These are phyloP conservation scores for Papilionanthe hybrid DNA, from an alignment of 116 monocot species.

Conservation along the genomic window DNA sequence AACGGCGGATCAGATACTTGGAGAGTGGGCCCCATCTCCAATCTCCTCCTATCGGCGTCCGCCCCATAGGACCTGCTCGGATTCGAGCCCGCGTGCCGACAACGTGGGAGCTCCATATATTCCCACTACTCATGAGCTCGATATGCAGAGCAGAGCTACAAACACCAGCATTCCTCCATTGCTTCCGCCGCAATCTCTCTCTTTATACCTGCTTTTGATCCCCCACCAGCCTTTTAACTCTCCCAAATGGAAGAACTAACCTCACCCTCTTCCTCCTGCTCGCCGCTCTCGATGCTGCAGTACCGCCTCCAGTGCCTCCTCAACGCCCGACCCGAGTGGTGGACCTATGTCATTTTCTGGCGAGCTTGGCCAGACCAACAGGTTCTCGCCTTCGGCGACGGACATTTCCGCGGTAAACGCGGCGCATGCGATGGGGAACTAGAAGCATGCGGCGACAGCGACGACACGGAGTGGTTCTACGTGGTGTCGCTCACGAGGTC, in stretches of 20 bases:
- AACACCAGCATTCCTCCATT: not conserved
- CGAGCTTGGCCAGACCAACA: conserved; percentile 1
- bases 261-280: not conserved
- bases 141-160: no score
- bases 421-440: not conserved
- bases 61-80: not conserved
- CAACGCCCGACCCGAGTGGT: conserved; percentile 16
- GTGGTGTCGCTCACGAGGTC: conserved; percentile 22
- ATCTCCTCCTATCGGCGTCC: no score
- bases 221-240: no score
- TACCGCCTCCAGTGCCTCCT: conserved; percentile 19
- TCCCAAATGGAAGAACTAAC: not conserved
- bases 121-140: not conserved
- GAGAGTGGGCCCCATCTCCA: no score
- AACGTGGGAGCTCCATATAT: not conserved
- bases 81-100: not conserved
- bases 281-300: not conserved
- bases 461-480: conserved; percentile 33
- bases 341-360: conserved; percentile 39
- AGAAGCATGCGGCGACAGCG: not conserved
- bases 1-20: not conserved
- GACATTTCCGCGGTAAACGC: conserved; percentile 12
- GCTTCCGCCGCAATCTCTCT: not conserved
- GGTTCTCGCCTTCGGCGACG: conserved; percentile 6
- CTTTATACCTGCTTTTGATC: no score